Evolutionary conservation across 768 basidiomycete species (phyloP).

Genomic region (Mycena pura): DNA sequence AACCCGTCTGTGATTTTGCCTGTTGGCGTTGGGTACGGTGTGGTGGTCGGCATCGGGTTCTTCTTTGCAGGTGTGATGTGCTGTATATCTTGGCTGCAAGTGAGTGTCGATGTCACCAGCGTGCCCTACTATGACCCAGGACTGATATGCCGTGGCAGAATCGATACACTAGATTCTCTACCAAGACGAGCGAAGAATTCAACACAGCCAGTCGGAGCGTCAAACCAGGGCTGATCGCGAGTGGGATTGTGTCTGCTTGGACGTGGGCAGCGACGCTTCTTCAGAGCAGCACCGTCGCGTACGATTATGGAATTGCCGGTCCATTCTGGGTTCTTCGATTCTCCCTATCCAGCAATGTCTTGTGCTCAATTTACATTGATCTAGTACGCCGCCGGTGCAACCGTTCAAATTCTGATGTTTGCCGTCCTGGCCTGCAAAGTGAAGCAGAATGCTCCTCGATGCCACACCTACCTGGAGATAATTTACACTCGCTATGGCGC

Average conservation of each 20-base stretch:
- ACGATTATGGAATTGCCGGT: conserved; percentile 58
- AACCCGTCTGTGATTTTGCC: conserved; percentile 1
- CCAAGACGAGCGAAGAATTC: conserved; percentile 17
- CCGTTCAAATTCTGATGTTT: conserved; percentile 60
- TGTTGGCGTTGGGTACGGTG: conserved; percentile 18
- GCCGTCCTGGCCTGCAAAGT: conserved; percentile 61
- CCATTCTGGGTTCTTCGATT: conserved; percentile 44
- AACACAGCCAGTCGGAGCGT: conserved; percentile 19
- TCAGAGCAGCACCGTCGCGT: conserved; percentile 60
- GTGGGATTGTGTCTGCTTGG: conserved; percentile 44
- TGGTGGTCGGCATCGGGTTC: conserved; percentile 19
- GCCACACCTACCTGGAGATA: conserved; percentile 66
- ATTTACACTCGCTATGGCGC: conserved; percentile 57
- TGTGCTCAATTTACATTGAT: not conserved
- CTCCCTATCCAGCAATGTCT: not conserved
- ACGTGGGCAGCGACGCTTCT: conserved; percentile 64
- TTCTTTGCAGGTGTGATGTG: conserved; percentile 15
- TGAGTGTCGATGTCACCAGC: not conserved
- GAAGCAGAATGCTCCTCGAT: conserved; percentile 65
- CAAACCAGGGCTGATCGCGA: conserved; percentile 17
- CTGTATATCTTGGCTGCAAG: conserved; percentile 12
- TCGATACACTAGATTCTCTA: conserved; percentile 11
- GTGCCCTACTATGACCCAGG: not conserved
- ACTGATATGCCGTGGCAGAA: conserved; percentile 3
- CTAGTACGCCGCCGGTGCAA: conserved; percentile 60